Evolutionary conservation across 2,329 filamentous ascomycete species (phyloP).

Genomic region (Clarireedia hainanense): DNA sequence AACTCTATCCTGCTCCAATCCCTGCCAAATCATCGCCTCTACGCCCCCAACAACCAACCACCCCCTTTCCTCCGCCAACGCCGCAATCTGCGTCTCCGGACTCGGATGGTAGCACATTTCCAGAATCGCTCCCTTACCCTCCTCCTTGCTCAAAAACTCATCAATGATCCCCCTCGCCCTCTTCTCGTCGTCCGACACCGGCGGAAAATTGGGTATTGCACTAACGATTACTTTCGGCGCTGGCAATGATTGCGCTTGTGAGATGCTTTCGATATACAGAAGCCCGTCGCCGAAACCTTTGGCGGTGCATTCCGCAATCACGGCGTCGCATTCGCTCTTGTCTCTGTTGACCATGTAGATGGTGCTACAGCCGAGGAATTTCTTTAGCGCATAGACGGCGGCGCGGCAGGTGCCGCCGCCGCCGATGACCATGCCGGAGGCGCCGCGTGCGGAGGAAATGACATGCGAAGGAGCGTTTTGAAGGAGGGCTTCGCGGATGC

Average conservation of each 20-base stretch:
- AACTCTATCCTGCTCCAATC: slow-evolving; percentile 24
- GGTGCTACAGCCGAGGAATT: slow-evolving; percentile 57
- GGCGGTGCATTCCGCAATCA: slow-evolving; percentile 54
- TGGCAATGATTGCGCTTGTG: slow-evolving; percentile 51
- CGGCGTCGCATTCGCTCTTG: slow-evolving; percentile 53
- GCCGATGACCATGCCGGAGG: slow-evolving; percentile 66
- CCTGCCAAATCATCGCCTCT: slow-evolving; percentile 29
- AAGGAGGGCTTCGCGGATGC: slow-evolving; percentile 65
- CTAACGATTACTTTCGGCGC: slow-evolving; percentile 61
- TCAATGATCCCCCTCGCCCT: slow-evolving; percentile 40
- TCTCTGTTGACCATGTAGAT: slow-evolving; percentile 78
- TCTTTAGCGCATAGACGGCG: slow-evolving; percentile 66
- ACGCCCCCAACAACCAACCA: slow-evolving; percentile 24
- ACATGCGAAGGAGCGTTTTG: slow-evolving; percentile 42
- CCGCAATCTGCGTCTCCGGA: slow-evolving; percentile 22
- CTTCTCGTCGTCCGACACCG: slow-evolving; percentile 54
- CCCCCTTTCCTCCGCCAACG: slow-evolving; percentile 12
- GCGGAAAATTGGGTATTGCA: slow-evolving; percentile 71
- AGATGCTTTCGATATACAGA: slow-evolving; percentile 50
- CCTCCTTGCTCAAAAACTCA: slow-evolving; percentile 33
- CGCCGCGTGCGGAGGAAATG: slow-evolving; percentile 42
- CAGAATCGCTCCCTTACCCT: slow-evolving; percentile 19
- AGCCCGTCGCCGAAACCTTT: slow-evolving; percentile 53
- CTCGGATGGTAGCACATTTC: slow-evolving; percentile 29
- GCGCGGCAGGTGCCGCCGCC: slow-evolving; percentile 73